Evolutionary conservation across 345 rosid genomes (phyloP).

Genomic region (Eucalyptus rudis): DNA sequence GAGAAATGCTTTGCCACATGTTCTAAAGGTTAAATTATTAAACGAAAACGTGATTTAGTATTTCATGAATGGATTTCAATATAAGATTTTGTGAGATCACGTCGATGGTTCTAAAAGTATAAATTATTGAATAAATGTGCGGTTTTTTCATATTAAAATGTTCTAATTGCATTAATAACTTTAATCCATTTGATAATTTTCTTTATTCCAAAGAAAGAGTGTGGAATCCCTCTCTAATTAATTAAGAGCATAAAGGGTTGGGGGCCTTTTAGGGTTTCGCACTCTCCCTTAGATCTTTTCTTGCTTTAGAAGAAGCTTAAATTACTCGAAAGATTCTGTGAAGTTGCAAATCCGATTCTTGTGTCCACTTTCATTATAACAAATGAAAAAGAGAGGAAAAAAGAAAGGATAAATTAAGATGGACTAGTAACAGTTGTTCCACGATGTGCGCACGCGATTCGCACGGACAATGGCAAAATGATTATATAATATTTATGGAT

Average conservation of each 20-base stretch:
- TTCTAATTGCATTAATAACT: neutral
- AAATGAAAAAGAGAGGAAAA: neutral
- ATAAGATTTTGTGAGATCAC: neutral
- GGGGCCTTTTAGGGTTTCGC: neutral
- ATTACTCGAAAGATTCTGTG: neutral
- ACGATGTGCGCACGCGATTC: neutral
- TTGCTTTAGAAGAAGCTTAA: neutral
- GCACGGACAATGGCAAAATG: neutral
- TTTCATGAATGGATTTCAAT: neutral
- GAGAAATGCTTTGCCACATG: neutral
- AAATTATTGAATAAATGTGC: accelerated
- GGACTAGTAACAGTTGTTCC: neutral
- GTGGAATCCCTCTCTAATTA: neutral
- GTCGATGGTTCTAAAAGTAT: accelerated
- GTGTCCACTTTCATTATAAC: neutral
- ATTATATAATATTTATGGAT: neutral
- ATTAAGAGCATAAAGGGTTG: neutral
- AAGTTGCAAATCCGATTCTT: neutral
- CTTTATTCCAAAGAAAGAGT: neutral
- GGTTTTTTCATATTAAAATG: neutral
- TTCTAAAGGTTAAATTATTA: neutral
- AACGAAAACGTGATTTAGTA: accelerated
- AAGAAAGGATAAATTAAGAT: neutral
- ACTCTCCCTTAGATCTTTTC: neutral
- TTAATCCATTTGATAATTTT: neutral